phyloP scores from a whole-genome alignment of 352 stramenopile genomes.

The Phytophthora nicotianae region DNA sequence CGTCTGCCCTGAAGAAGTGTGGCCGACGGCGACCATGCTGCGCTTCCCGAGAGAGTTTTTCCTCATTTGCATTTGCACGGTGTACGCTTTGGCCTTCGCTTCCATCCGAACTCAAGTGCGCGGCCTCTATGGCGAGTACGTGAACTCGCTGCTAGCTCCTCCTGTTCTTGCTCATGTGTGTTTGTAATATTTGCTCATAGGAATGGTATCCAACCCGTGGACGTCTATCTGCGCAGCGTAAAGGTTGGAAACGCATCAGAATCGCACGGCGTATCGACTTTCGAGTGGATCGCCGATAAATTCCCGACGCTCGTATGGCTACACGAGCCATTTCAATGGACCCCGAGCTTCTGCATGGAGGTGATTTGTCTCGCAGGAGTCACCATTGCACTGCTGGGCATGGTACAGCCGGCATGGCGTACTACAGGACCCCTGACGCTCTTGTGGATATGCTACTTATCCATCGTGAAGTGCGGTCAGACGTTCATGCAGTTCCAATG shows the following conservation, averaged over 20 bases:
- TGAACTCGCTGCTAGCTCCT: conserved; percentile 22
- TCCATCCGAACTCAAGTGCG: conserved; percentile 84
- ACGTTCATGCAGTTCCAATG: conserved; percentile 94
- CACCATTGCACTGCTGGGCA: conserved; percentile 35
- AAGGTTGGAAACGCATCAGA: conserved; percentile 23
- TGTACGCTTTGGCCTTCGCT: conserved; percentile 72
- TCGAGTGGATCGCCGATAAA: conserved; percentile 25
- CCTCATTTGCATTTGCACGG: conserved; percentile 45
- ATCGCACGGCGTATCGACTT: conserved; percentile 14
- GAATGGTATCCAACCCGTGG: conserved; percentile 64
- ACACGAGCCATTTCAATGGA: conserved; percentile 47
- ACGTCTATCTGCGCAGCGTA: conserved; percentile 50
- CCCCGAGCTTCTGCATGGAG: conserved; percentile 56
- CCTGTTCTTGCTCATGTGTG: conserved; percentile 15
- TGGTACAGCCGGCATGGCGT: conserved; percentile 36
- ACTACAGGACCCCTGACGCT: conserved; percentile 38
- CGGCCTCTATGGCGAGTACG: conserved; percentile 79
- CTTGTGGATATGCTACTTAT: conserved; percentile 76
- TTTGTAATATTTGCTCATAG: conserved; percentile 27
- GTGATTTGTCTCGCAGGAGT: conserved; percentile 45
- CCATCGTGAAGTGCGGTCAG: conserved; percentile 76
- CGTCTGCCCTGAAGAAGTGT: background rate
- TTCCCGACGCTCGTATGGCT: conserved; percentile 70
- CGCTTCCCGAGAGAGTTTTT: conserved; percentile 46
- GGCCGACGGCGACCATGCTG: conserved; percentile 25